Evolutionary conservation across 805 yeast genomes (phyloP), one percentile per base, ranked within the genome.

Genomic region (Candida boidinii): DNA sequence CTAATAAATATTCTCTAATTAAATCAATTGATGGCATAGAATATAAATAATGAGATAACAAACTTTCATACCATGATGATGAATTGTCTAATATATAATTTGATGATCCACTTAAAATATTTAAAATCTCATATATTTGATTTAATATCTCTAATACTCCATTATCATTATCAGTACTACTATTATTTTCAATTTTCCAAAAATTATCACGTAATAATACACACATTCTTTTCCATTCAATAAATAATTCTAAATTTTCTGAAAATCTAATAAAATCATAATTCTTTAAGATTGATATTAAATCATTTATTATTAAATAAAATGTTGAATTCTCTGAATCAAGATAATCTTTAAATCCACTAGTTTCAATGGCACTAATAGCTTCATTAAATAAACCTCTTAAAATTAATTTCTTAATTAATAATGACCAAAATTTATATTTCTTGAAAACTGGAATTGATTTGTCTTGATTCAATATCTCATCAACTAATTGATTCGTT

Each of bases 41-140:
- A 47, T 62, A 83, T 24, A 77, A 36, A 29, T 33, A 57, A 14
- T 47, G 50, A 0, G 56, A 52, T 28, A 56, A 31, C 8, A 73
- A 64, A 11, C 76, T 62, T 46, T 82, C 92, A 48, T 76, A 80
- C 94, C 94, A 82, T 0, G 72, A 54, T 6, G 62, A 59, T 12
- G 83, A 68, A 44, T 60, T 63, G 12, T 61, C 59, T 4, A 73
- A 49, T 16, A 79, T 79, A 3, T 75, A 61, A 24, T 47, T 43
- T 30, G 67, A 63, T 23, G 58, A 56, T 1, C 79, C 79, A 3
- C 72, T 62, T 39, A 70, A 46, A 4, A 70, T 56, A 12, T 61
- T 49, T 4, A 70, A 43, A 17, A 73, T 41, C 28, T 66, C 70
- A 34, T 53, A 54, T 14, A 73, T 49, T 41, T 68, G 53, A 30